Conservation (phyloP, 768 basidiomycete species). For the Lanmaoa rubissima region DNA sequence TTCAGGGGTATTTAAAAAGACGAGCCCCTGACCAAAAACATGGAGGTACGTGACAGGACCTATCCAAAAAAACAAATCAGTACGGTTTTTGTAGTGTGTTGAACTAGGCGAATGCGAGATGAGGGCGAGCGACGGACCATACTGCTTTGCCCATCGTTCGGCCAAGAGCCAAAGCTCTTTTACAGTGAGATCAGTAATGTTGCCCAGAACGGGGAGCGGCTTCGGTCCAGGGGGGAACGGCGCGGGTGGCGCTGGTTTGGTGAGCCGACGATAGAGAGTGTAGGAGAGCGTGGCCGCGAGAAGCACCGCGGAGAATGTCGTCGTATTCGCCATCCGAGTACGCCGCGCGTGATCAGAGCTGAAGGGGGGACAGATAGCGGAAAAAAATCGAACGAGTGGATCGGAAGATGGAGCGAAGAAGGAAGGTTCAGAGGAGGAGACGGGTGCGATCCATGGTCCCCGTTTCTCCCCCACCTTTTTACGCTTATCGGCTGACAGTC, state of each 20-base stretch:
- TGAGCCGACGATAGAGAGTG: slow-evolving; percentile 16
- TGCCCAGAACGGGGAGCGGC: slow-evolving; percentile 63
- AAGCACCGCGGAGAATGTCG: slow-evolving; percentile 19
- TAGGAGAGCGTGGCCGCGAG: slow-evolving; percentile 18
- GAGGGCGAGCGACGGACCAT: slow-evolving; percentile 44
- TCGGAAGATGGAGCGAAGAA: slow-evolving; percentile 22
- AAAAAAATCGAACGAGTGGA: slow-evolving; percentile 2
- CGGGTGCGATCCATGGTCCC: background rate
- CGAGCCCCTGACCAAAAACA: slow-evolving; percentile 61
- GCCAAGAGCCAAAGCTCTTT: slow-evolving; percentile 68
- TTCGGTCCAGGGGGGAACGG: slow-evolving; percentile 67
- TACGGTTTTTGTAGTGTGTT: background rate
- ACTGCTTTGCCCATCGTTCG: slow-evolving; percentile 57
- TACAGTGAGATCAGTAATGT: slow-evolving; percentile 55
- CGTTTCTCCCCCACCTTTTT: slow-evolving; percentile 9
- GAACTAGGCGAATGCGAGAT: background rate
- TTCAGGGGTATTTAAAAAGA: slow-evolving; percentile 64
- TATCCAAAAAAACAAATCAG: background rate
- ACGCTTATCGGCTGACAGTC: slow-evolving; percentile 1
- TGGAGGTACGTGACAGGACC: slow-evolving; percentile 67
- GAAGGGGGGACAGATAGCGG: background rate
- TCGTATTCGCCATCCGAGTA: slow-evolving; percentile 13
- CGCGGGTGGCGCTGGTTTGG: slow-evolving; percentile 24
- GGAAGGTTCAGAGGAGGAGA: slow-evolving; percentile 11
- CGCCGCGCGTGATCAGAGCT: background rate